Evolutionary conservation across 352 stramenopile genomes (phyloP), one percentile per base, ranked within the genome.

Genomic region (Aphanomyces cochlioides): DNA sequence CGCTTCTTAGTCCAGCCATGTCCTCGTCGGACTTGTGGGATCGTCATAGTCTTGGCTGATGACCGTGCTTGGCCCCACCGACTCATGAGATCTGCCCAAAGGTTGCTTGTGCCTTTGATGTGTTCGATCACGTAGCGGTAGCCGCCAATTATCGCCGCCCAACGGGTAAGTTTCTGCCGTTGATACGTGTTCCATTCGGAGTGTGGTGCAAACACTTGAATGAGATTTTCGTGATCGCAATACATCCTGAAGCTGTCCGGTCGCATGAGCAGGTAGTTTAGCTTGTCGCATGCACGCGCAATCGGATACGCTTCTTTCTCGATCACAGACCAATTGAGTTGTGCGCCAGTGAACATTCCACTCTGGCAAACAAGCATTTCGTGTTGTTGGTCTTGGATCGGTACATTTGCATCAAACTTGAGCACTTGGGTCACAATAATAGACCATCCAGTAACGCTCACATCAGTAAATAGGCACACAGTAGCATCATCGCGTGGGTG

Each of bases 271-370:
- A 76, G 50, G 36, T 75, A 76, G 3, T 64, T 39, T 0, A 77
- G 47, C 28, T 65, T 72, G 28, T 73, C 53, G 54, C 71, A 76
- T n/a, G 67, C 66, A 1, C 7, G 47, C 2, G 72, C 59, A 66
- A 78, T 77, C 17, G 71, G 67, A 41, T 74, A 74, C 0, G 45
- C 56, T 67, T 73, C 70, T 66, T 78, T 72, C 34, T 78, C 73
- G 5, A 76, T 67, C 19, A 74, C 58, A 36, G 37, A 63, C 74
- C 74, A 76, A 3, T 74, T 50, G 8, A 38, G 4, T 28, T 74
- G 50, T 2, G 67, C 64, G 3, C 45, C 59, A 21, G 73, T 72
- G 39, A 78, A 78, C 41, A 72, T n/a, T 1, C 66, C 67, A 28
- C 67, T 61, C 48, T 74, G 73, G 56, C 67, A 74, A 38, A 74